Conservation (phyloP, 2,329 filamentous ascomycete genomes). For the Xylariaceae sp. region DNA sequence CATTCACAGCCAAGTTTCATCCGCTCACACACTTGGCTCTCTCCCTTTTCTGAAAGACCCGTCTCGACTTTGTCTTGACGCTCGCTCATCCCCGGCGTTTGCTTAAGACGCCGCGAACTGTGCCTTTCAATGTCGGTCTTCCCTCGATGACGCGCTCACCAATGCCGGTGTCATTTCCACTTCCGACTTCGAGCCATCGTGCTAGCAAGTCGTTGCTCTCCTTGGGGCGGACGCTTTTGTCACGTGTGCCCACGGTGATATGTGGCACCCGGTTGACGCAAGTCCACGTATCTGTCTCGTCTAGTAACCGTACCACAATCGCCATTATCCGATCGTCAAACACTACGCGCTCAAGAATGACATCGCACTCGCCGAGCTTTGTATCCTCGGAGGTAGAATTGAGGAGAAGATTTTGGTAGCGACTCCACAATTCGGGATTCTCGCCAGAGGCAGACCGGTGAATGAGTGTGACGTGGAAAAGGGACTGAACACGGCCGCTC, state of each 20-base stretch:
- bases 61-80: neutral
- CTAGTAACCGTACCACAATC: slow-evolving; percentile 71
- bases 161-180: slow-evolving; percentile 40
- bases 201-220: slow-evolving; percentile 85
- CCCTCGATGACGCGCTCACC: slow-evolving; percentile 46
- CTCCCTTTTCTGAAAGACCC: neutral
- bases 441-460: slow-evolving; percentile 62
- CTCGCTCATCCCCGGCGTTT: slow-evolving; percentile 32
- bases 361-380: slow-evolving; percentile 57
- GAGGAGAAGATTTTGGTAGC: slow-evolving; percentile 54
- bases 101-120: slow-evolving; percentile 45
- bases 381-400: slow-evolving; percentile 35
- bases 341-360: slow-evolving; percentile 66
- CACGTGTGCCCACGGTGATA: slow-evolving; percentile 81
- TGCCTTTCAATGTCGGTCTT: slow-evolving; percentile 43
- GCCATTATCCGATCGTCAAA: slow-evolving; percentile 88
- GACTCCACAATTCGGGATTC: slow-evolving; percentile 67
- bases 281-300: slow-evolving; percentile 52
- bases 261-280: slow-evolving; percentile 77
- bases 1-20: too few relatives aligned
- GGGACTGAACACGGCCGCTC: slow-evolving; percentile 67
- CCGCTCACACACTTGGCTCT: neutral
- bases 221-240: slow-evolving; percentile 72
- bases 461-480: slow-evolving; percentile 92
- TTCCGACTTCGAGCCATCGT: slow-evolving; percentile 61